Base-by-base conservation (phyloP, 108 stramenopile genomes). In the Bacterosira constricta region DNA sequence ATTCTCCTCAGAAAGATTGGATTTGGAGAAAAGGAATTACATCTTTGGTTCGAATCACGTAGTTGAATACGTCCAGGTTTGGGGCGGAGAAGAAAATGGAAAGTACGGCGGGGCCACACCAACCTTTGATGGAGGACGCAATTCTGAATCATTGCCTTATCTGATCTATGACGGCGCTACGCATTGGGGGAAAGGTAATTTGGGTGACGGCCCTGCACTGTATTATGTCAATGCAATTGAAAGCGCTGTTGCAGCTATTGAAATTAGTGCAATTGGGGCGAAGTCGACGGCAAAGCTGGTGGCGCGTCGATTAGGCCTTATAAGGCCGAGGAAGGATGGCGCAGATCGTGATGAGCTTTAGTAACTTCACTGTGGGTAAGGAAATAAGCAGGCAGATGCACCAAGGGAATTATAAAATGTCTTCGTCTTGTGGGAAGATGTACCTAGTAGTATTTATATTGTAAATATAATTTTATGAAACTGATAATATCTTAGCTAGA, bases 181-280 rank as follows among this genome's bases (percentile, higher is more conserved):
- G 63, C 65, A 73, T 59, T 62, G 76, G 79, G 42, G 73, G 32
- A 71, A 66, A 37, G 21, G 36, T 27, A 45, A 80, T 37, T 78
- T 68, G 15, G 78, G 63, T 1, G 61, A 27, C 4, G 75, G 84
- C 3, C 76, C 85, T 13, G 89, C 87, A 11, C 42, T 94, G 30
- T 94, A 91, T 55, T 94, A 91, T 81, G 75, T 86, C 0, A 86
- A 86, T 68, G 82, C 90, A 18, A 83, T 91, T 54, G 93, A 94
- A 68, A 72, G 71, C 15, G 60, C 86, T 11, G 70, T 91, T 21
- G 81, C 93, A 4, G 85, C 85, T 13, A 85, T 94, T 9, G 93
- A 91, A 73, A 79, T 88, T 4, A 74, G 63, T 21, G 90, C 93
- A 31, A 85, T 91, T 54, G 93, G 90, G 34, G 88, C 88, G 9